Conservation (phyloP, 352 stramenopile genomes). For the Pythium pyrilobum region DNA sequence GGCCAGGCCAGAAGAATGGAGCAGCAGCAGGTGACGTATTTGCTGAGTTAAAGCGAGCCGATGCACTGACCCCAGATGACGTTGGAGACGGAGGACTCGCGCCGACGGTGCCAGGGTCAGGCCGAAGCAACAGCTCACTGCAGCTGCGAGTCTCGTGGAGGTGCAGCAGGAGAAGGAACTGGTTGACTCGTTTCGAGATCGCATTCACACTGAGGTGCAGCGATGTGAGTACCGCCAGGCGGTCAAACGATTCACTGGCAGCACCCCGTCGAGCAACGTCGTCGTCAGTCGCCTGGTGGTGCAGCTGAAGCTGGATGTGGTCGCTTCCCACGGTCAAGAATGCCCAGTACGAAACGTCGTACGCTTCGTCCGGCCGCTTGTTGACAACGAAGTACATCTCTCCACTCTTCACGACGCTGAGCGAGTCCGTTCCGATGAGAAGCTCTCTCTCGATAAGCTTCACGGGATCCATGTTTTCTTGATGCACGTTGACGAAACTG, state of each 20-base stretch:
- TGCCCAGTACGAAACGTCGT: conserved; percentile 77
- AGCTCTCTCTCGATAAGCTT: conserved; percentile 67
- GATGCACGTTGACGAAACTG: conserved; percentile 54
- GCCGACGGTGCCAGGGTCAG: conserved; percentile 23
- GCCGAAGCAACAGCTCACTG: conserved; percentile 54
- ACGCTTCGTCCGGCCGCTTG: background rate
- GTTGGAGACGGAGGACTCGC: conserved; percentile 16
- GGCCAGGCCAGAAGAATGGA: conserved; percentile 84
- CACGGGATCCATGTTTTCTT: conserved; percentile 55
- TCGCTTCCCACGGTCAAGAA: conserved; percentile 61
- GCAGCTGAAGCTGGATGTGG: conserved; percentile 47
- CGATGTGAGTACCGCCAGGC: conserved; percentile 56
- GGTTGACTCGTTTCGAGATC: conserved; percentile 78
- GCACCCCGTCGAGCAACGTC: background rate
- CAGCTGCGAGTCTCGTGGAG: conserved; percentile 80
- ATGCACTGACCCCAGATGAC: conserved; percentile 9
- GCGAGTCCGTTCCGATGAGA: conserved; percentile 22
- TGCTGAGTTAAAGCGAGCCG: too few species aligned
- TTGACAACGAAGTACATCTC: conserved; percentile 66
- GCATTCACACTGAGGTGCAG: conserved; percentile 67
- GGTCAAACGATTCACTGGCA: conserved; percentile 27
- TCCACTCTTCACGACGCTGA: conserved; percentile 52
- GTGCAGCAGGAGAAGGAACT: conserved; percentile 77
- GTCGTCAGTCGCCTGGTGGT: conserved; percentile 30
- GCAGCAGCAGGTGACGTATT: background rate